Conservation (phyloP, 352 stramenopile genomes). For the Pythium coloratum region DNA sequence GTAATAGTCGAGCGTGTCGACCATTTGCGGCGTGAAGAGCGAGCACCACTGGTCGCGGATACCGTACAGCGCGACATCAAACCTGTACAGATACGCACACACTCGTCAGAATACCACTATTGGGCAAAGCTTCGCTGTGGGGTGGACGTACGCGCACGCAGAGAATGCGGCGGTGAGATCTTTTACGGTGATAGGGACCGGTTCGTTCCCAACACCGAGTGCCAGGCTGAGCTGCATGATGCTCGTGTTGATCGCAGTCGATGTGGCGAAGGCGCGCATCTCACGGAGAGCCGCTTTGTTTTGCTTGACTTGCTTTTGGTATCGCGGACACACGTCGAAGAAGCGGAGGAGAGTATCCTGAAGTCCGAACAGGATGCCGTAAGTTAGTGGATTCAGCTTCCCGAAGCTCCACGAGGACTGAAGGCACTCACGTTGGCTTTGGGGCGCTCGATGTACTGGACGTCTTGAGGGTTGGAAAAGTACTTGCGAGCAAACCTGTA, state of each 20-base stretch:
- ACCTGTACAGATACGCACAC: conserved; percentile 25
- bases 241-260: conserved; percentile 35
- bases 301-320: conserved; percentile 52
- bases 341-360: conserved; percentile 65
- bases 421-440: conserved; percentile 37
- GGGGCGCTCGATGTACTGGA: conserved; percentile 53
- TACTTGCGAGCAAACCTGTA: conserved; percentile 56
- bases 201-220: conserved; percentile 33
- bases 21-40: conserved; percentile 41
- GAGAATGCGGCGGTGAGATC: conserved; percentile 58
- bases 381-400: neutral
- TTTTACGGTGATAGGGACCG: conserved; percentile 25
- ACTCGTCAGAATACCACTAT: neutral
- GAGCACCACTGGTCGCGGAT: conserved; percentile 59
- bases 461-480: conserved; percentile 52
- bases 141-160: conserved; percentile 54
- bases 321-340: conserved; percentile 65
- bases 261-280: conserved; percentile 38
- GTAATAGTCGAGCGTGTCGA: conserved; percentile 57
- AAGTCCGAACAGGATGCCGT: neutral
- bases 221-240: conserved; percentile 30
- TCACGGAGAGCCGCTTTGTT: conserved; percentile 50
- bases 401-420: neutral
- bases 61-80: conserved; percentile 64
- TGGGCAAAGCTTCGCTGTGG: neutral